phyloP scores from a whole-genome alignment of 768 basidiomycete species.

The Trametes maxima region DNA sequence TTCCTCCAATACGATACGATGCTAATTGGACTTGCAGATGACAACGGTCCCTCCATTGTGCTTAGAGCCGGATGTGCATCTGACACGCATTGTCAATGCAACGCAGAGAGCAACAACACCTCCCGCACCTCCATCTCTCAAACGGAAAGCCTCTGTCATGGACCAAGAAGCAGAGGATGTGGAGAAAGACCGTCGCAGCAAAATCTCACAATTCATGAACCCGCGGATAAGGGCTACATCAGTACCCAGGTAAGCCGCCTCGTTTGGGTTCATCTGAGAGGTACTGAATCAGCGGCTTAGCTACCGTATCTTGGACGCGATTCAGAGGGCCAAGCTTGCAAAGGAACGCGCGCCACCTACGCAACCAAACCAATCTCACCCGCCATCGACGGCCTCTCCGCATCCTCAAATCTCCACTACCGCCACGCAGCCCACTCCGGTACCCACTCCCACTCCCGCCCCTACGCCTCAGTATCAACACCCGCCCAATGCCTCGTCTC shows the following conservation, averaged over 20 bases:
- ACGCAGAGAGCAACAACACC: constrained; percentile 73
- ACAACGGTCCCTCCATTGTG: constrained; percentile 77
- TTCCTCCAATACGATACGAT: not conserved
- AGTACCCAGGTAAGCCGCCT: constrained; percentile 4
- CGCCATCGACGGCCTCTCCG: constrained; percentile 2
- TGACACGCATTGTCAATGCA: constrained; percentile 76
- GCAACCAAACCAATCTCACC: not conserved
- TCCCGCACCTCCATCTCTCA: constrained; percentile 70
- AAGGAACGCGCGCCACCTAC: constrained; percentile 9
- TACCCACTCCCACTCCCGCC: constrained; percentile 4
- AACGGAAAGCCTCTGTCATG: constrained; percentile 70
- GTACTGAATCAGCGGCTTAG: constrained; percentile 35
- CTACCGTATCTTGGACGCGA: constrained; percentile 59
- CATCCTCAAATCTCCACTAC: not conserved
- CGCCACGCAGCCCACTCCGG: constrained; percentile 2
- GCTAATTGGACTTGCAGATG: constrained; percentile 46
- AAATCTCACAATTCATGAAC: constrained; percentile 81
- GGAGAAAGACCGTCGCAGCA: constrained; percentile 69
- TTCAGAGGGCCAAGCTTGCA: constrained; percentile 26
- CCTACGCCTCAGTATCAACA: constrained; percentile 7
- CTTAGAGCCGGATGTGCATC: constrained; percentile 76
- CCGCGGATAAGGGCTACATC: constrained; percentile 40
- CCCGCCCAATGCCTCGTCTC: constrained; percentile 3
- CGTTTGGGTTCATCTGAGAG: not conserved
- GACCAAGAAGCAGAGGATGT: constrained; percentile 78